Evolutionary conservation across 176 grass and related monocot species (phyloP), one percentile per base, ranked within the genome.

Genomic region (Phoenix dactylifera): DNA sequence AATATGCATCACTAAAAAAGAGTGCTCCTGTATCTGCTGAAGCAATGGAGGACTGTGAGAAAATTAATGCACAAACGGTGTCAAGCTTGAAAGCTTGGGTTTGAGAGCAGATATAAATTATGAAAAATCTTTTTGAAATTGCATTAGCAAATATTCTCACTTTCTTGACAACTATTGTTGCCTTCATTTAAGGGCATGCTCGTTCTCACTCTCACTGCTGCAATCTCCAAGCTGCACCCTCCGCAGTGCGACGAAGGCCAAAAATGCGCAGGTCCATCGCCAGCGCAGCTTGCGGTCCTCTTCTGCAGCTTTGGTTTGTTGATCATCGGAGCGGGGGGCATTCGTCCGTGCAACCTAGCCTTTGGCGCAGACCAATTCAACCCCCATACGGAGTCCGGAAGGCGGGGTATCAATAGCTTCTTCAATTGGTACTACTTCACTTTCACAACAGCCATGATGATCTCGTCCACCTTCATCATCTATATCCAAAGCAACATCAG

Each of bases 401-500:
- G 73, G 64, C 67, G 72, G 17, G 85, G 89, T 50, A 83, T 86
- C 70, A 32, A 73, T 53, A 95, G 85, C 78, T 95, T 95, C 85
- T 95, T 95, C 73, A 95, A 95, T 69, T 86, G 85, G 89, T 95
- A 89, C 76, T 95, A 89, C 66, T 83, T 95, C 79, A 89, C 85
- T 9, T 77, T 83, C 53, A 95, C 79, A 25, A 64, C 80, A 67
- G 82, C 85, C 59, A 82, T 95, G 1, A 68, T 71, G 54, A 20
- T 65, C 50, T 89, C 85, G 30, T 75, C 79, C 32, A 83, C 85
- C 68, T 35, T 60, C 53, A 86, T 95, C 72, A 81, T 95, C 68
- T 95, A 95, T 69, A 39, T 89, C 25, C 90, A 89, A 76, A 89
- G 69, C 79, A 78, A 60, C 30, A 53, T 95, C 50, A 89, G 73